Evolutionary conservation across 1,284 basidiomycete species (phyloP).

Genomic region (Chondrostereum purpureum): DNA sequence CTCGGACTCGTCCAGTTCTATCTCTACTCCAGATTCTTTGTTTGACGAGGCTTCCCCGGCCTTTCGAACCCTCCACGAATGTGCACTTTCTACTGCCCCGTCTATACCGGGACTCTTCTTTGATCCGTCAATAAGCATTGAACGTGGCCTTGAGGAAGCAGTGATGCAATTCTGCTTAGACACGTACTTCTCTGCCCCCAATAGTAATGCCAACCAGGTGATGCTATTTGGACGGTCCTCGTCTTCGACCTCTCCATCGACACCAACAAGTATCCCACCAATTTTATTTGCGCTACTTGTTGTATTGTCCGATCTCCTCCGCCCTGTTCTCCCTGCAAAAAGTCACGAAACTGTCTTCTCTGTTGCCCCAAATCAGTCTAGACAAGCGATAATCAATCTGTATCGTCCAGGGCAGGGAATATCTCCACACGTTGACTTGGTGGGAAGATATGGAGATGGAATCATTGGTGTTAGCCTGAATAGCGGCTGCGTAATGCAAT

Average conservation of each 20-base stretch:
- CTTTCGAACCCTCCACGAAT: neutral
- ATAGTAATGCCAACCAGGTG: slow-evolving; percentile 51
- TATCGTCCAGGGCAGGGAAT: slow-evolving; percentile 79
- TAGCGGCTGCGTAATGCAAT: slow-evolving; percentile 70
- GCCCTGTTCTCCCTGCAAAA: slow-evolving; percentile 37
- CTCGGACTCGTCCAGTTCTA: neutral
- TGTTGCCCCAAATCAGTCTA: slow-evolving; percentile 33
- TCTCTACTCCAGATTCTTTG: neutral
- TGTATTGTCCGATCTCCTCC: slow-evolving; percentile 40
- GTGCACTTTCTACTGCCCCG: slow-evolving; percentile 28
- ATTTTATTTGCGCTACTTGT: slow-evolving; percentile 49
- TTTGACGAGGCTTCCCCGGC: neutral
- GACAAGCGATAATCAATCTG: slow-evolving; percentile 76
- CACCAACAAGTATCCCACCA: slow-evolving; percentile 41
- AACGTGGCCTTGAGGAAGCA: slow-evolving; percentile 41
- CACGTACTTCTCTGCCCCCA: slow-evolving; percentile 46
- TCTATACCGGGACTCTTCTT: slow-evolving; percentile 62
- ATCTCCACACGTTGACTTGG: slow-evolving; percentile 69
- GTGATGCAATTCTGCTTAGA: slow-evolving; percentile 48
- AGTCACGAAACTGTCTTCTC: slow-evolving; percentile 26
- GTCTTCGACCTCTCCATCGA: slow-evolving; percentile 16
- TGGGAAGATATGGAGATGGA: slow-evolving; percentile 71
- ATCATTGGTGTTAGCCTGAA: slow-evolving; percentile 75
- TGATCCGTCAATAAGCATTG: slow-evolving; percentile 43
- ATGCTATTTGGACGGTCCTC: slow-evolving; percentile 68